These are phyloP conservation scores for Didymella keratinophila DNA, from an alignment of 2,329 filamentous ascomycete species.

Conservation along the genomic window DNA sequence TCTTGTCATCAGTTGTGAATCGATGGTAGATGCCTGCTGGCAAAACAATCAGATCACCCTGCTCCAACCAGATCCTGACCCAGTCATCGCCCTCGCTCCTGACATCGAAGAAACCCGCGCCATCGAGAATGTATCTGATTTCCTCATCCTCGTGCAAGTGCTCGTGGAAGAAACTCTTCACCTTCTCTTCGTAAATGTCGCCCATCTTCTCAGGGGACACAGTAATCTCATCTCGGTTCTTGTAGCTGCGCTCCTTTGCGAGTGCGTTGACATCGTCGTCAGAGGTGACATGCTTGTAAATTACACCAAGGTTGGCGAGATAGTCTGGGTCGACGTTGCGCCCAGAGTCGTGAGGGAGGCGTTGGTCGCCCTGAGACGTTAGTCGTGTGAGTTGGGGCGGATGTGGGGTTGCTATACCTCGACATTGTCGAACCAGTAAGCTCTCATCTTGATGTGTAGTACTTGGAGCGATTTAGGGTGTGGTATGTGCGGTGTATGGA, in stretches of 20 bases:
- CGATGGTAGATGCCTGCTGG: slow-evolving; percentile 96
- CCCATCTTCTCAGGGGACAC: slow-evolving; percentile 89
- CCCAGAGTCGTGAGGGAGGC: slow-evolving; percentile 86
- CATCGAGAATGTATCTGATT: slow-evolving; percentile 91
- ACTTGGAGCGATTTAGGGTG: not conserved
- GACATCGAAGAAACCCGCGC: slow-evolving; percentile 93
- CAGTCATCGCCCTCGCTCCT: slow-evolving; percentile 82
- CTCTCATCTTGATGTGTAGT: slow-evolving; percentile 61
- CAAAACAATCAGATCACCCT: slow-evolving; percentile 89
- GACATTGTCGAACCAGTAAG: slow-evolving; percentile 75
- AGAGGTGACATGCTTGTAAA: slow-evolving; percentile 75
- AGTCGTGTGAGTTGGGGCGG: slow-evolving; percentile 24
- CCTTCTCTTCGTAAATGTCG: slow-evolving; percentile 87
- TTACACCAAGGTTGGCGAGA: slow-evolving; percentile 78
- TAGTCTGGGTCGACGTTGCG: slow-evolving; percentile 69
- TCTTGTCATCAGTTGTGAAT: slow-evolving; percentile 91
- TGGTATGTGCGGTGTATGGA: not conserved
- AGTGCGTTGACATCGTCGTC: slow-evolving; percentile 73
- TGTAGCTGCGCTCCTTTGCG: slow-evolving; percentile 80
- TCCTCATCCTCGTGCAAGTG: slow-evolving; percentile 98
- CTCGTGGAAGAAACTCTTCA: slow-evolving; percentile 92
- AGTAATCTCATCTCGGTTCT: slow-evolving; percentile 91
- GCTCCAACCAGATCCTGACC: slow-evolving; percentile 85
- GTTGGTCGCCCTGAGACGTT: slow-evolving; percentile 81
- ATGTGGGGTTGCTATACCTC: slow-evolving; percentile 54